Base-by-base conservation (phyloP, 106 monocot genomes). In the Acorus gramineus region DNA sequence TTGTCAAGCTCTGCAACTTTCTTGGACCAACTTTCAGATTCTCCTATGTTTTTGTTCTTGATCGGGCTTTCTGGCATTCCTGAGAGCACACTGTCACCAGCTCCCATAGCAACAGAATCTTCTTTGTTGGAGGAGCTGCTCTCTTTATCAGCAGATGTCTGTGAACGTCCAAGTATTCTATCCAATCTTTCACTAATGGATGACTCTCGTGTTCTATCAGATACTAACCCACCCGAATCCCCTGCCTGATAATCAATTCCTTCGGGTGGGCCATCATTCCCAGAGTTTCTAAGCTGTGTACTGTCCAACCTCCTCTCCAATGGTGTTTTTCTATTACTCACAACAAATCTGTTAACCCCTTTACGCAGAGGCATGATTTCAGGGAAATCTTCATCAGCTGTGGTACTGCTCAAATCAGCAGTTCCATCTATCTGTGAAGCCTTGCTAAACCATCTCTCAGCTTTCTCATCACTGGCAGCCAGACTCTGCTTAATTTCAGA, bases 161-260 rank as follows among this genome's bases (percentile, higher is more conserved):
- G 66, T 11, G 82, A 65, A 52, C 79, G 82, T 14, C 85, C 81
- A 52, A 98, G 77, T 46, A 98, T 83, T 59, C 85, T 82, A 65
- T 98, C 96, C 61, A 92, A 77, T 4, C 73, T 88, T 62, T 77
- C 66, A 52, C 62, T 88, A 51, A 98, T 76, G 47, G 79, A 65
- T 53, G 83, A 80, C 5, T 77, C 77, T 6, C 74, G 59, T 14
- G 60, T 47, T 8, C 47, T 70, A 49, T 75, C 70, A 61, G 79
- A 68, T 13, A 57, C 68, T 7, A 5, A 10, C 14, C 56, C 68
- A 63, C 70, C 42, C 4, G 49, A 44, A 44, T 63, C 42, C 13
- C 72, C 61, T 8, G 47, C 28, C 57, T 61, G 65, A 8, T 67
- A 68, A 60, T 49, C 55, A 61, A 13, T 57, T 11, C 42, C 56